phyloP scores from a whole-genome alignment of 148 eudicot species.

The Simmondsia chinensis region DNA sequence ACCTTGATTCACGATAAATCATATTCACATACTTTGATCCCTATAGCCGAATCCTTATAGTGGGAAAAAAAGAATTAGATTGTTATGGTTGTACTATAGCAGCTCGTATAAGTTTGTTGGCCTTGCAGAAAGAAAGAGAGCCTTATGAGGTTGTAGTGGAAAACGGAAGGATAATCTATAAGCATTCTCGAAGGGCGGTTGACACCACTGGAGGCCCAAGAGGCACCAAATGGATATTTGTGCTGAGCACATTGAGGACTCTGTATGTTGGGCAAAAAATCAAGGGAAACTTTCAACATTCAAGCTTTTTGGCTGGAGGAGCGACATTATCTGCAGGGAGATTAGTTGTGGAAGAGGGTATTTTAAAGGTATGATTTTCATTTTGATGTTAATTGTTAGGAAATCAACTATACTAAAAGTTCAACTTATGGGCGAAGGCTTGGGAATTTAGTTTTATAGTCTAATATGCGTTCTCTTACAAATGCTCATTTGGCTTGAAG shows the following conservation, averaged over 20 bases:
- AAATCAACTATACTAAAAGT: too few relatives aligned
- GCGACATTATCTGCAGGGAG: slow-evolving; percentile 81
- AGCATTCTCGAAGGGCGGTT: slow-evolving; percentile 26
- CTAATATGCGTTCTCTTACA: too few relatives aligned
- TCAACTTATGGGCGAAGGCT: too few relatives aligned
- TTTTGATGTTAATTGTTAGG: too few relatives aligned
- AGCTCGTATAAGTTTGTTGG: too few relatives aligned
- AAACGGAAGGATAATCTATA: slow-evolving; percentile 39
- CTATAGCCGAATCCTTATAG: too few relatives aligned
- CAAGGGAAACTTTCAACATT: slow-evolving; percentile 74
- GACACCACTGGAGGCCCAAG: slow-evolving; percentile 37
- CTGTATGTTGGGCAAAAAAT: slow-evolving; percentile 57
- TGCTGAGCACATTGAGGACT: slow-evolving; percentile 42
- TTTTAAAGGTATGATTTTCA: slow-evolving; percentile 36
- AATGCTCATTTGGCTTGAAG: too few relatives aligned
- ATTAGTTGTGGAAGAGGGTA: slow-evolving; percentile 46
- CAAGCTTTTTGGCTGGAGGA: slow-evolving; percentile 82
- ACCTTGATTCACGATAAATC: too few relatives aligned
- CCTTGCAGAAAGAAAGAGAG: slow-evolving; percentile 54
- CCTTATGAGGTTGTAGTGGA: slow-evolving; percentile 47
- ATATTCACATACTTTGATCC: too few relatives aligned
- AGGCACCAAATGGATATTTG: slow-evolving; percentile 73
- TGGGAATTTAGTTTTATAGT: too few relatives aligned
- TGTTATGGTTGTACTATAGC: too few relatives aligned
- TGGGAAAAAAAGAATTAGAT: too few relatives aligned